phyloP scores from a whole-genome alignment of 1,284 basidiomycete genomes.

The Sanguinoderma infundibulare region DNA sequence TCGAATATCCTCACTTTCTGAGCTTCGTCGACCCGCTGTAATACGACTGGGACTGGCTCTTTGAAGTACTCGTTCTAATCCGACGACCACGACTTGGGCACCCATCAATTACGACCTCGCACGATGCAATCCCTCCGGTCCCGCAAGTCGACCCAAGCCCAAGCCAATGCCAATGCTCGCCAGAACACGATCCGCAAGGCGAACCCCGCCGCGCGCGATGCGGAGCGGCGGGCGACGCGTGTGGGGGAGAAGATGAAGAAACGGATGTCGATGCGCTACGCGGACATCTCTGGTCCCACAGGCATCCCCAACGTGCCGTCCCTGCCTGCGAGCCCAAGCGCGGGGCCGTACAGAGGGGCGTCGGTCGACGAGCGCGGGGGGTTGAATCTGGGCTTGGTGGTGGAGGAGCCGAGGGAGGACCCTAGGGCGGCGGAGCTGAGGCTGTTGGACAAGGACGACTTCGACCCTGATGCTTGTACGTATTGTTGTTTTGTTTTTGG shows the following conservation, averaged over 20 bases:
- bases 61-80: too few relatives aligned
- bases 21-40: too few relatives aligned
- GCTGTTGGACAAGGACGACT: slow-evolving; percentile 73
- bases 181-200: slow-evolving; percentile 19
- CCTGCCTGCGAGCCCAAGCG: slow-evolving; percentile 38
- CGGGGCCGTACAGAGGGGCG: slow-evolving; percentile 14
- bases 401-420: slow-evolving; percentile 54
- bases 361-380: slow-evolving; percentile 31
- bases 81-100: too few relatives aligned
- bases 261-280: slow-evolving; percentile 90
- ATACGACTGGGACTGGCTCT: too few relatives aligned
- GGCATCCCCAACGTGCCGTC: slow-evolving; percentile 62
- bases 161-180: slow-evolving; percentile 30
- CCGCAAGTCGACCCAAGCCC: slow-evolving; percentile 54
- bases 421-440: slow-evolving; percentile 56
- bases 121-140: slow-evolving; percentile 71
- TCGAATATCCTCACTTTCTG: too few relatives aligned
- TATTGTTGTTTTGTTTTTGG: too few relatives aligned
- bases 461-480: slow-evolving; percentile 85
- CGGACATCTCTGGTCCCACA: slow-evolving; percentile 74
- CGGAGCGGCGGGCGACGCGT: slow-evolving; percentile 61
- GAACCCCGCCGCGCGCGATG: slow-evolving; percentile 23
- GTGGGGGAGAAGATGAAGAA: slow-evolving; percentile 95
- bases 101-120: too few relatives aligned
- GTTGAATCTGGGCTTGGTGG: slow-evolving; percentile 33